Conservation (phyloP, 345 rosid species). For the Noccaea bulbosa region DNA sequence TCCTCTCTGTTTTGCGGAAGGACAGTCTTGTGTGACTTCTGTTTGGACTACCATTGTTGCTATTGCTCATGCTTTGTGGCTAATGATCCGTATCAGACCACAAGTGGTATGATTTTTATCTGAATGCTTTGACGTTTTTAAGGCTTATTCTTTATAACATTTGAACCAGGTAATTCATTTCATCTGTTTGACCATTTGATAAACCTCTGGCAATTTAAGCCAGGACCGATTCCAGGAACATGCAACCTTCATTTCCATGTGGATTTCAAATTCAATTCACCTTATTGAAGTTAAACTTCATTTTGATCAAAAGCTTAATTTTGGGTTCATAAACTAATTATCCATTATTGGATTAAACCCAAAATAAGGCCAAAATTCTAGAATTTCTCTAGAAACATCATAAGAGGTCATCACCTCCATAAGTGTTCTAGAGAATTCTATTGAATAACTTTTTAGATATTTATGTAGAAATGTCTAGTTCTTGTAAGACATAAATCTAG, state of each 20-base stretch:
- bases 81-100: conserved; percentile 83
- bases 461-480: no score
- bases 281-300: no score
- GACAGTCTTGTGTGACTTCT: conserved; percentile 88
- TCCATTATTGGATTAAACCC: no score
- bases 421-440: no score
- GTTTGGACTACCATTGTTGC: conserved; percentile 82
- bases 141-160: conserved; percentile 9
- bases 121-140: conserved; percentile 1
- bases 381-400: no score
- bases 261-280: conserved; percentile 93
- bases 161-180: background rate
- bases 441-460: no score
- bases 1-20: no score
- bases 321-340: no score
- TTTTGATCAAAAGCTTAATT: no score
- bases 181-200: conserved; percentile 90
- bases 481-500: no score
- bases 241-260: conserved; percentile 74
- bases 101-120: conserved; percentile 64
- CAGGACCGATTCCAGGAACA: conserved; percentile 87
- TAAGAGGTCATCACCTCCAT: no score
- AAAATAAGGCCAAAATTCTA: no score
- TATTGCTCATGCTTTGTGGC: conserved; percentile 63
- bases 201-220: conserved; percentile 89